These are phyloP conservation scores for Hymenotorrendiella dingleyae DNA, from an alignment of 2,329 filamentous ascomycete species.

Conservation along the genomic window DNA sequence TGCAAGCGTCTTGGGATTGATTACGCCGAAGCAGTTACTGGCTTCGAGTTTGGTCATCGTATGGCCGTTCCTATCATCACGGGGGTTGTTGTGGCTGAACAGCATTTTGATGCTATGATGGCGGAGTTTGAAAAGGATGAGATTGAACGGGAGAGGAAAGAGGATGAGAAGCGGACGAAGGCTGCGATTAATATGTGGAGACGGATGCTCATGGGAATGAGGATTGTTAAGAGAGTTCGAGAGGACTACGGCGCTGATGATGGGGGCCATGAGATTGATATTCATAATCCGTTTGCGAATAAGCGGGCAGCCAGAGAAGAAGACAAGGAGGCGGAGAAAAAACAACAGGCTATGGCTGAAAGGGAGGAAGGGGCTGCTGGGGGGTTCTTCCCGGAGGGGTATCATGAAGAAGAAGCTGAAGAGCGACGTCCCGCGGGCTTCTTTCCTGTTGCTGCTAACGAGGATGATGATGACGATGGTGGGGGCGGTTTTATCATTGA, in stretches of 20 bases:
- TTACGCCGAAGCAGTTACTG: constrained; percentile 89
- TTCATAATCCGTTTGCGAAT: constrained; percentile 48
- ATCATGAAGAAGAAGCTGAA: constrained; percentile 40
- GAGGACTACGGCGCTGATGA: constrained; percentile 65
- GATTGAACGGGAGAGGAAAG: constrained; percentile 67
- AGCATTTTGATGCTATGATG: constrained; percentile 68
- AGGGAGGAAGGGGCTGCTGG: constrained; percentile 50
- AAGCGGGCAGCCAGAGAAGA: constrained; percentile 29
- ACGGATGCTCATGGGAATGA: constrained; percentile 78
- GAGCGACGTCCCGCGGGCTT: constrained; percentile 17
- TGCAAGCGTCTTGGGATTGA: constrained; percentile 83
- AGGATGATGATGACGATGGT: constrained; percentile 22
- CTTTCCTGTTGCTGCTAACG: constrained; percentile 27
- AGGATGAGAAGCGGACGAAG: constrained; percentile 76
- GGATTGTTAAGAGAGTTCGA: constrained; percentile 71
- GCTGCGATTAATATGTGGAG: constrained; percentile 72
- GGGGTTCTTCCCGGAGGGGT: constrained; percentile 55
- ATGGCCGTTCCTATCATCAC: constrained; percentile 90
- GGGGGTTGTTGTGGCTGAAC: constrained; percentile 81
- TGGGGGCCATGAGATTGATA: constrained; percentile 45
- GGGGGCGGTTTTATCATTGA: constrained; percentile 27
- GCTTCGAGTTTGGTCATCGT: constrained; percentile 92
- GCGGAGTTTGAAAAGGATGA: constrained; percentile 76
- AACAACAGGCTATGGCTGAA: constrained; percentile 25
- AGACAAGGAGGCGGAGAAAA: constrained; percentile 25